These are phyloP conservation scores for Colletotrichum kahawae DNA, from an alignment of 2,329 filamentous ascomycete genomes.

Conservation along the genomic window DNA sequence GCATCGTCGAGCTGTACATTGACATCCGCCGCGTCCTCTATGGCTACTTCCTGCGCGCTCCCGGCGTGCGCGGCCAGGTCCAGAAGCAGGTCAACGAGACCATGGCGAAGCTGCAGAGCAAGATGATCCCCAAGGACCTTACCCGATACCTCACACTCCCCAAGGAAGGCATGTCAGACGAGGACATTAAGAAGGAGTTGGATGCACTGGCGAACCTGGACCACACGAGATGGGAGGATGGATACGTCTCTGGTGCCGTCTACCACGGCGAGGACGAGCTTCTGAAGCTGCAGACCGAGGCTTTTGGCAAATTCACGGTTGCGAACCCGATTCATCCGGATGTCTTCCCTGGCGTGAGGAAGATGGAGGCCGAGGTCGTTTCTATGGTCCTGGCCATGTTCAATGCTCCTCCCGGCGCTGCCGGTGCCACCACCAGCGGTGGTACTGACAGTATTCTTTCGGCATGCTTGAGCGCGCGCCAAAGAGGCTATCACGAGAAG, in stretches of 20 bases:
- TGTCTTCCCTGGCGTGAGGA: slow-evolving; percentile 95
- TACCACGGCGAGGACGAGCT: slow-evolving; percentile 91
- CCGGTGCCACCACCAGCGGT: slow-evolving; percentile 88
- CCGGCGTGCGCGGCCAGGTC: slow-evolving; percentile 85
- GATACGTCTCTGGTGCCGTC: slow-evolving; percentile 90
- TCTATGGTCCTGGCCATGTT: slow-evolving; percentile 89
- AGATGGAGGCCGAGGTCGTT: slow-evolving; percentile 99
- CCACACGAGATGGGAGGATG: slow-evolving; percentile 97
- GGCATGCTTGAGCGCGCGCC: slow-evolving; percentile 88
- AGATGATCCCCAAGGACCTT: slow-evolving; percentile 78
- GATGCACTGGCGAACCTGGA: slow-evolving; percentile 82
- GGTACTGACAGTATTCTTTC: slow-evolving; percentile 97
- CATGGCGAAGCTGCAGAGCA: slow-evolving; percentile 79
- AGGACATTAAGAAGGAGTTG: slow-evolving; percentile 81
- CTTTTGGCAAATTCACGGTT: slow-evolving; percentile 93
- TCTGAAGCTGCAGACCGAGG: slow-evolving; percentile 85
- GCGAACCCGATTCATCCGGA: slow-evolving; percentile 97
- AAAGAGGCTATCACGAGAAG: slow-evolving; percentile 86
- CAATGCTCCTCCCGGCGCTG: slow-evolving; percentile 83
- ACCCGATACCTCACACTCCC: slow-evolving; percentile 79
- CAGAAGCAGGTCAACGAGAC: slow-evolving; percentile 83
- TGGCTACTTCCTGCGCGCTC: slow-evolving; percentile 83
- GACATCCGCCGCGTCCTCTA: slow-evolving; percentile 77
- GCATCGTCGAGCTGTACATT: slow-evolving; percentile 75
- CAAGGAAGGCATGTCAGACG: slow-evolving; percentile 80